phyloP scores from a whole-genome alignment of 192 early-diverging fungal species.

The Rhizoclosmatium sp. region DNA sequence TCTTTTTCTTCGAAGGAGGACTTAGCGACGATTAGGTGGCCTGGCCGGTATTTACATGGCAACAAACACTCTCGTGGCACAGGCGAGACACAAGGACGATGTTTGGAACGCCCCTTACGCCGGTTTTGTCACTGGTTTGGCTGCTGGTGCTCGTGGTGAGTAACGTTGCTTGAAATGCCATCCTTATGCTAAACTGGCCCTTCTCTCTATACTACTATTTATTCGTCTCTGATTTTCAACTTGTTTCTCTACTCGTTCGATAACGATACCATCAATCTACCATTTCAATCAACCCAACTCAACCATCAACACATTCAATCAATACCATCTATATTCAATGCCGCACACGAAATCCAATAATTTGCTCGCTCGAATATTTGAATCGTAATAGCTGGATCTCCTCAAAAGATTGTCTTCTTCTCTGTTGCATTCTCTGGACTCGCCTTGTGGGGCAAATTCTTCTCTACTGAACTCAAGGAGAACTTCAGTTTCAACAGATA shows the following conservation, averaged over 20 bases:
- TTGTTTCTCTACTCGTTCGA: neutral
- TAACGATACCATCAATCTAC: neutral
- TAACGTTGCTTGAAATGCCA: neutral
- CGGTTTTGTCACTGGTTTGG: slow-evolving; percentile 32
- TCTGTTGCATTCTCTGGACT: slow-evolving; percentile 3
- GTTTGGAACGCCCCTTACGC: slow-evolving; percentile 37
- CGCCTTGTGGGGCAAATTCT: slow-evolving; percentile 29
- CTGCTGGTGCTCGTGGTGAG: slow-evolving; percentile 19
- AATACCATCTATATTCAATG: slow-evolving; percentile 1
- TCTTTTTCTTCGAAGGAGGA: neutral
- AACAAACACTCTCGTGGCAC: slow-evolving; percentile 13
- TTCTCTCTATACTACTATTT: neutral
- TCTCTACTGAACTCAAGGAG: slow-evolving; percentile 13
- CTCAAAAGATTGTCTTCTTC: slow-evolving; percentile 29
- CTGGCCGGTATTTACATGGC: slow-evolving; percentile 24
- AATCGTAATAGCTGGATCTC: slow-evolving; percentile 12
- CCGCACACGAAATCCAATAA: neutral
- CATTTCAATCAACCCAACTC: neutral
- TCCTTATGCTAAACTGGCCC: neutral
- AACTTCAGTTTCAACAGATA: neutral
- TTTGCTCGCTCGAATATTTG: too few relatives aligned
- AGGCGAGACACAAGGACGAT: slow-evolving; percentile 37
- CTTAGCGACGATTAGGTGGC: slow-evolving; percentile 9
- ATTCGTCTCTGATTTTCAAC: neutral
- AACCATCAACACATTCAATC: neutral